Percentiles rank a stretch among this genome's conserved stretches.
Conservation (phyloP, 1,284 basidiomycete species). For the Sporisorium scitamineum region DNA sequence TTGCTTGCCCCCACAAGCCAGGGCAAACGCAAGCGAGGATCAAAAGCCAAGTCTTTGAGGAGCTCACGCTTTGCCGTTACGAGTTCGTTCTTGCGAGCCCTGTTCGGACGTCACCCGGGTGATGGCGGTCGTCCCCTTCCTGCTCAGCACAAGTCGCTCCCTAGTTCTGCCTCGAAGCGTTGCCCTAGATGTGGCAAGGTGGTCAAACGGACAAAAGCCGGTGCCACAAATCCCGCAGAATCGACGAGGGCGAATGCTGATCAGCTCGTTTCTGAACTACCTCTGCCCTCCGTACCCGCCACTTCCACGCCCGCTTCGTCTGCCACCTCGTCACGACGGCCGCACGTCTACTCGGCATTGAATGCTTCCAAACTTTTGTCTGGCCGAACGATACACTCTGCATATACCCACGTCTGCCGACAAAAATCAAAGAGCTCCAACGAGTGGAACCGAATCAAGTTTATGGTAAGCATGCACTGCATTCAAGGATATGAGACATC, state of each 20-base stretch:
- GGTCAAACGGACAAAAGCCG: slow-evolving; percentile 4
- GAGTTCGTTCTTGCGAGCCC: slow-evolving; percentile 18
- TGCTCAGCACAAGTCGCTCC: background rate
- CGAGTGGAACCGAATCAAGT: slow-evolving; percentile 76
- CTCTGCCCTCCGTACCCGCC: slow-evolving; percentile 12
- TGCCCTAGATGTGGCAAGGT: slow-evolving; percentile 35
- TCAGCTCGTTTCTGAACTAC: slow-evolving; percentile 17
- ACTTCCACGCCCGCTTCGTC: background rate
- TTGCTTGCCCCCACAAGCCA: background rate
- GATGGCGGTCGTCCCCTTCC: background rate
- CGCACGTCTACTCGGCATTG: slow-evolving; percentile 16
- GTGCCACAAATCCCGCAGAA: background rate
- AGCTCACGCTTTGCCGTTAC: slow-evolving; percentile 5
- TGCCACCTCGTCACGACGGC: slow-evolving; percentile 12
- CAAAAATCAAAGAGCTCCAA: slow-evolving; percentile 75
- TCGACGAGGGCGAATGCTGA: slow-evolving; percentile 15
- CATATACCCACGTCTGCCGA: slow-evolving; percentile 72
- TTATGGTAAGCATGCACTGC: slow-evolving; percentile 72
- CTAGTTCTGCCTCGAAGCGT: background rate
- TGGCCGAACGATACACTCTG: slow-evolving; percentile 66
- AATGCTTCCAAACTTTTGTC: slow-evolving; percentile 6
- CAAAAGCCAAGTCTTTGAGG: background rate
- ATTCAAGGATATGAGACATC: background rate
- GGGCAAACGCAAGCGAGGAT: background rate
- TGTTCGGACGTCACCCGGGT: slow-evolving; percentile 10